Conservation (phyloP, 139 green algal genomes). For the Haematococcus lacustris region DNA sequence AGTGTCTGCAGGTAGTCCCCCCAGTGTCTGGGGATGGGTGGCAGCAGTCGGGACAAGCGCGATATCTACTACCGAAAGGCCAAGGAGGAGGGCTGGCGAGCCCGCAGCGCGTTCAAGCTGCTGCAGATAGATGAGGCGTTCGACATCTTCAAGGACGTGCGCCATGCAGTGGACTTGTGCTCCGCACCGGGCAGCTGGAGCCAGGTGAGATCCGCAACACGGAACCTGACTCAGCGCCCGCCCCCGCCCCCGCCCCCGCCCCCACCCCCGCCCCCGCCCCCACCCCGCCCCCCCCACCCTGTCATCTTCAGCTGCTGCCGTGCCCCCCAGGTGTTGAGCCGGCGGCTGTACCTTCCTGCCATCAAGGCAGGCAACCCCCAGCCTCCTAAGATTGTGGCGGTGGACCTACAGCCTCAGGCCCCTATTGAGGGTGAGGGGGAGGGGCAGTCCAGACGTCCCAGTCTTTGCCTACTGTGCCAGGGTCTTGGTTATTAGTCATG, state of each 20-base stretch:
- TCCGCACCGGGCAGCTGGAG: conserved; percentile 93
- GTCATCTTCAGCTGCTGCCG: no score
- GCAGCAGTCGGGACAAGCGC: conserved; percentile 77
- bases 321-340: conserved; percentile 70
- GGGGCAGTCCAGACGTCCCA: no score
- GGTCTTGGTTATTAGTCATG: no score
- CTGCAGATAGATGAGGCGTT: conserved; percentile 97
- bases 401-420: conserved; percentile 98
- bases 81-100: conserved; percentile 97
- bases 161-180: conserved; percentile 92
- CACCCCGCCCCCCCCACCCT: no score
- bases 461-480: no score
- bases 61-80: conserved; percentile 95
- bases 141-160: conserved; percentile 78
- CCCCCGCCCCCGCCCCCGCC: no score
- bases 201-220: conserved; percentile 52
- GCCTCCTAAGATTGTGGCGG: conserved; percentile 87
- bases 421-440: no score
- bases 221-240: no score
- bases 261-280: no score
- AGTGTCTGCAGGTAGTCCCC: no score
- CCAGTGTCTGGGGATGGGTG: no score
- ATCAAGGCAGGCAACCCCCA: conserved; percentile 26
- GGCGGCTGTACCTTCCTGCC: conserved; percentile 84
- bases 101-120: conserved; percentile 92